A percentile compares a stretch with the other conserved stretches of the same genome.
These are phyloP conservation scores for Pezicula rhizophila DNA, from an alignment of 2,329 filamentous ascomycete species.

Conservation along the genomic window DNA sequence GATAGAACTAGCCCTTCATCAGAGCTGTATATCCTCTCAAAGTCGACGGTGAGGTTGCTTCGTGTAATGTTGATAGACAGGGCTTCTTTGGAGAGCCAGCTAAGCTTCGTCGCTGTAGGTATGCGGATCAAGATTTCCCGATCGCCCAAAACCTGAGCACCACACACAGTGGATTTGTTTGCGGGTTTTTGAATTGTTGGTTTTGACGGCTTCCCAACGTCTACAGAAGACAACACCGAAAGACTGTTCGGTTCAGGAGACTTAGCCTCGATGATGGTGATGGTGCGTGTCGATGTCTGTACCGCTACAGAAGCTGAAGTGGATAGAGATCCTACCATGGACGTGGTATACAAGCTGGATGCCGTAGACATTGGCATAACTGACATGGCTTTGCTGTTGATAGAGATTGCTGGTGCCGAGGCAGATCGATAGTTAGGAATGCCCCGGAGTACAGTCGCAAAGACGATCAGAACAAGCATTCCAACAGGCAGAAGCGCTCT, in stretches of 20 bases:
- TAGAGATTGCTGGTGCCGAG: conserved; percentile 22
- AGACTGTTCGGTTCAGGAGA: conserved; percentile 30
- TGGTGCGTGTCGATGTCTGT: conserved; percentile 24
- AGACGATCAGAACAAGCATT: conserved; percentile 19
- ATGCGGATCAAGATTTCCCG: conserved; percentile 50
- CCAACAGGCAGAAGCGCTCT: conserved; percentile 19
- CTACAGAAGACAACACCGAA: conserved; percentile 35
- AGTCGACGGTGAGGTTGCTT: conserved; percentile 39
- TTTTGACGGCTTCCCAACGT: conserved; percentile 19
- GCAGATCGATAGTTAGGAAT: conserved; percentile 16
- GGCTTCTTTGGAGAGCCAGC: conserved; percentile 51
- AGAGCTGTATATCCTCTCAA: conserved; percentile 32
- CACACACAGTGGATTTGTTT: conserved; percentile 33
- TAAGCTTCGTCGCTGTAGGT: conserved; percentile 41
- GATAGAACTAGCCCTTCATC: conserved; percentile 31
- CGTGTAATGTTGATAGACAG: conserved; percentile 50
- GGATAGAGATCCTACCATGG: conserved; percentile 14
- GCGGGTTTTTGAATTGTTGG: conserved; percentile 10
- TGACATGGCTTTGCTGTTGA: conserved; percentile 26
- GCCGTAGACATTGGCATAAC: conserved; percentile 18
- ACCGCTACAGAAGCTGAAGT: conserved; percentile 19
- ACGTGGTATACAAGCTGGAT: conserved; percentile 12
- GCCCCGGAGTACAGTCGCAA: conserved; percentile 15
- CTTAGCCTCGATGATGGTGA: conserved; percentile 27
- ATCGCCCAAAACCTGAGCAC: conserved; percentile 38